Conservation (phyloP, 2,329 filamentous ascomycete genomes). For the Trichoderma koningiopsis region DNA sequence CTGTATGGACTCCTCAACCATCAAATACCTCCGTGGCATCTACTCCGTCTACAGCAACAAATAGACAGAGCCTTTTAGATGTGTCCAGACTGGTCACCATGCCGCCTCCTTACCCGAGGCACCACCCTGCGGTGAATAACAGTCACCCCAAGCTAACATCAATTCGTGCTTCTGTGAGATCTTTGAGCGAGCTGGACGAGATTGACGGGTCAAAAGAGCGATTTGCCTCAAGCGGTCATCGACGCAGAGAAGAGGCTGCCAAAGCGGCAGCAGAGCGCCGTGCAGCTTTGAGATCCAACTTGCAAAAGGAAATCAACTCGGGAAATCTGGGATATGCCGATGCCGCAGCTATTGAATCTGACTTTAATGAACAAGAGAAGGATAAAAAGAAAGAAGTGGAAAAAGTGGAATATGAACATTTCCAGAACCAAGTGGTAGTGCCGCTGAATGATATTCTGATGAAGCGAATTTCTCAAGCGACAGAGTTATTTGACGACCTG, state of each 20-base stretch:
- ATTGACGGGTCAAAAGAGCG: constrained; percentile 68
- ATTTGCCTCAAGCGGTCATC: constrained; percentile 58
- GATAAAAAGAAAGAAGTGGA: constrained; percentile 70
- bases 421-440: constrained; percentile 80
- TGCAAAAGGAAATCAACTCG: constrained; percentile 76
- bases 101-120: constrained; percentile 89
- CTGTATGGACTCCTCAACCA: constrained; percentile 47
- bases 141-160: constrained; percentile 85
- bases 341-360: constrained; percentile 77
- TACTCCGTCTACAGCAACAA: constrained; percentile 49
- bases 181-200: constrained; percentile 72
- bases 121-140: constrained; percentile 95
- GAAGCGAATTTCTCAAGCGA: constrained; percentile 71
- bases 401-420: constrained; percentile 80
- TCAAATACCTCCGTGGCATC: constrained; percentile 46
- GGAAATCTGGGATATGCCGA: constrained; percentile 82
- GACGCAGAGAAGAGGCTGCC: constrained; percentile 58
- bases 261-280: constrained; percentile 56
- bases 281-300: constrained; percentile 68
- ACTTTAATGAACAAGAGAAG: constrained; percentile 70
- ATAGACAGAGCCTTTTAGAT: constrained; percentile 65
- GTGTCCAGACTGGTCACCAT: constrained; percentile 90
- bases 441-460: constrained; percentile 81
- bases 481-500: constrained; percentile 75
- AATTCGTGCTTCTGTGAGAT: constrained; percentile 73